Base-by-base conservation (phyloP, 768 basidiomycete species). In the Boletus reticulatus region DNA sequence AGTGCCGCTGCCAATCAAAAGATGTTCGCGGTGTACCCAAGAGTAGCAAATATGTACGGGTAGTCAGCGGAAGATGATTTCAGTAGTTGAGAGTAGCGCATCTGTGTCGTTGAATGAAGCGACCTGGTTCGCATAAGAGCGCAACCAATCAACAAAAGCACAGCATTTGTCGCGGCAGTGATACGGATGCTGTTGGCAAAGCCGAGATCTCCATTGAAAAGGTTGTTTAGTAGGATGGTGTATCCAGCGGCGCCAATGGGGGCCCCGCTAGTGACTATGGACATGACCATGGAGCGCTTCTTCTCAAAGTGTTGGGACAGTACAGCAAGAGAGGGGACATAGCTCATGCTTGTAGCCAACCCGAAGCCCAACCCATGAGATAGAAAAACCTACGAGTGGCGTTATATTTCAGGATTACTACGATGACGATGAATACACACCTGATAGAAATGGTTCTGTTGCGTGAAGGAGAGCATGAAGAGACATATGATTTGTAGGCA, bases 161-260 rank as follows among this genome's bases (percentile, higher is more conserved):
- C 71, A 10, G 72, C 64, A 31, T 72, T 75, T 43, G 79, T 56
- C 38, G 69, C 77, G 17, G 79, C 78, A 31, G 77, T 78, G 14
- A 74, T 73, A 32, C 75, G 76, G 37, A 80, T 79, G 48, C 76
- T 78, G 47, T 69, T 72, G 36, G 73, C 69, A 27, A 81, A 84
- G 77, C 52, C 59, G 17, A 65, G 42, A 36, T 29, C 24, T 22
- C 56, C 44, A 51, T 52, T 48, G 49, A 46, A 55, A 19, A 64
- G 61, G 11, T 56, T 61, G 54, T 72, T 72, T 55, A 72, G 76
- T 63, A 57, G 58, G 34, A 50, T 66, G 64, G 44, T 68, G 55
- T 55, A 70, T 19, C 42, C 59, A 48, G 61, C 51, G 13, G 55
- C 59, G 11, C 68, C 68, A 9, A 63, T 36, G 63, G 70, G 69